Evolutionary conservation across 2,329 filamentous ascomycete genomes (phyloP).

Genomic region (Colletotrichum sp.): DNA sequence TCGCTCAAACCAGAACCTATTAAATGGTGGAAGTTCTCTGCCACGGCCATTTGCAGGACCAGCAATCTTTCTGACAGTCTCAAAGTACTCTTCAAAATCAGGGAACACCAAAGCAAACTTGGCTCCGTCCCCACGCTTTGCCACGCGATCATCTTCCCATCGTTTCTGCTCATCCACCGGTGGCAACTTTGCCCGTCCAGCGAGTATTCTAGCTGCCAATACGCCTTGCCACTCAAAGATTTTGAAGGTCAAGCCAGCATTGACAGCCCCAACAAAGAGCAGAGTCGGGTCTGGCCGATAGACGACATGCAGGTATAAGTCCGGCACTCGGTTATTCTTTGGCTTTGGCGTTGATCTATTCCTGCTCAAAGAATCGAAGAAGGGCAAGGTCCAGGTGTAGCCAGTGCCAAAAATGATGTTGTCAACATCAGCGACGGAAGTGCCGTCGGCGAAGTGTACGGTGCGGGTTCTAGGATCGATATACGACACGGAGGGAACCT

Average conservation of each 20-base stretch:
- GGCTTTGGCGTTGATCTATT: constrained; percentile 18
- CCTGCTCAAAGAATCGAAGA: constrained; percentile 42
- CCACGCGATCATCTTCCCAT: constrained; percentile 64
- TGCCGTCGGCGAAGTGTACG: constrained; percentile 62
- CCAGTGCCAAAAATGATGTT: constrained; percentile 72
- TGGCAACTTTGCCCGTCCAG: constrained; percentile 56
- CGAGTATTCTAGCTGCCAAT: constrained; percentile 61
- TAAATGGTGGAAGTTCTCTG: constrained; percentile 48
- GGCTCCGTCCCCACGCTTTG: constrained; percentile 58
- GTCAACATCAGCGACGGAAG: constrained; percentile 57
- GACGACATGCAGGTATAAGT: constrained; percentile 63
- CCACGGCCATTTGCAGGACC: constrained; percentile 52
- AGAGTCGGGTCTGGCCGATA: constrained; percentile 58
- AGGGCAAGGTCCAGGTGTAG: constrained; percentile 68
- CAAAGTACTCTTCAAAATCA: constrained; percentile 70
- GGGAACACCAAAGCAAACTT: constrained; percentile 63
- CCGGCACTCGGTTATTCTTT: constrained; percentile 59
- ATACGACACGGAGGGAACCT: constrained; percentile 51
- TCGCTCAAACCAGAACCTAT: constrained; percentile 48
- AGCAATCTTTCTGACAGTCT: constrained; percentile 54
- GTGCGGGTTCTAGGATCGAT: constrained; percentile 44
- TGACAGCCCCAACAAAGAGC: constrained; percentile 62
- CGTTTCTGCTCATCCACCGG: constrained; percentile 47
- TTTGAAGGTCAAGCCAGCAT: constrained; percentile 67
- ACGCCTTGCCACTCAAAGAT: constrained; percentile 74